Evolutionary conservation across 2,329 filamentous ascomycete genomes (phyloP), one percentile per base, ranked within the genome.

Genomic region (Chalaropsis thielavioides): DNA sequence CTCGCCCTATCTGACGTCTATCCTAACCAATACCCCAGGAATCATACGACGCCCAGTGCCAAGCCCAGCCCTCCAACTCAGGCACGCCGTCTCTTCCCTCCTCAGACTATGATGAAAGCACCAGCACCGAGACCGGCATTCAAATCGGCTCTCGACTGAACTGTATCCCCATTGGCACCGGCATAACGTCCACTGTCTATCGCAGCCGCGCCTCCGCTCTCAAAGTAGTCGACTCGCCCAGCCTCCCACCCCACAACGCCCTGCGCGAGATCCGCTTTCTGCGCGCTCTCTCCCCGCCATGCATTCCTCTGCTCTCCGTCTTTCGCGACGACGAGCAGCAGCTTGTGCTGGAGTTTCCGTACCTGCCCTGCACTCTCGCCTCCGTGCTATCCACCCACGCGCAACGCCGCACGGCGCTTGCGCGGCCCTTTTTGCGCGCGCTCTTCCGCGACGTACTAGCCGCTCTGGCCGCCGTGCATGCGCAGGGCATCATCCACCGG

Each of bases 341-440:
- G 56, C 83, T 95, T 63, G 85, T 95, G 24, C 79, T 97, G 6
- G 87, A 87, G 0, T 95, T 96, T 68, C 94, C 94, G 0, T 96
- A 88, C 74, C 83, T 92, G 78, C 86, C 85, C 3, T 78, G 86
- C 66, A 89, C 88, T 31, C 80, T 97, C 6, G 82, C 83, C 54
- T 76, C 81, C n/a, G 72, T 96, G 3, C 79, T 96, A 1, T 38
- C 49, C 74, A 10, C 67, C 68, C 80, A 15, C 64, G 76, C 1
- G 67, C 68, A 3, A 19, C 69, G 15, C 72, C 74, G 7, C 68
- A 62, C 60, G 2, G 44, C 46, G 4, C 19, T 62, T 2, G 38
- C 58, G 8, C 46, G 4, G 17, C 44, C 49, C 1, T 4, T 63
- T 3, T 31, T 77, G 15, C 72, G 72, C 22, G 69, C 72, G 24